phyloP scores from a whole-genome alignment of 805 yeast species.

The Nakazawaea wickerhamii region DNA sequence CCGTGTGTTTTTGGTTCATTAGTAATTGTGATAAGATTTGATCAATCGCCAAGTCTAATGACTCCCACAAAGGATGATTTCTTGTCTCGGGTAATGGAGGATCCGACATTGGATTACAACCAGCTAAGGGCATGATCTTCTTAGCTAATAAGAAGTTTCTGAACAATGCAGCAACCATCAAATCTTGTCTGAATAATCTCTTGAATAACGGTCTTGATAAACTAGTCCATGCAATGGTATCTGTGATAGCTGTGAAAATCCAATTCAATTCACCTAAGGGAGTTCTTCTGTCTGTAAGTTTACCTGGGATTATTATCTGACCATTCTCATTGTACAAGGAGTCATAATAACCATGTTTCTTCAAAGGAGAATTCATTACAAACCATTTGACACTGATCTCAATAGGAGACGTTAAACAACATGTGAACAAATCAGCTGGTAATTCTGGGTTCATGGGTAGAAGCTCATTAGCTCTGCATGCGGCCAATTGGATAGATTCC shows the following conservation, averaged over 20 bases:
- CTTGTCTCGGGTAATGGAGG: conserved; percentile 87
- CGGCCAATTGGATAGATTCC: conserved; percentile 90
- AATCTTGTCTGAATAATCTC: conserved; percentile 85
- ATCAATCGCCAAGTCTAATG: conserved; percentile 97
- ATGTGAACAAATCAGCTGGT: conserved; percentile 94
- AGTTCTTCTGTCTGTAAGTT: conserved; percentile 85
- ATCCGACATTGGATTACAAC: conserved; percentile 91
- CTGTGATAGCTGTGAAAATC: conserved; percentile 97
- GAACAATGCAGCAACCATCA: conserved; percentile 94
- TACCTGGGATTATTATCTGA: conserved; percentile 77
- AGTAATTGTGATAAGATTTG: conserved; percentile 78
- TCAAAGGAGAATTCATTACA: conserved; percentile 73
- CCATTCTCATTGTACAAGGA: conserved; percentile 44
- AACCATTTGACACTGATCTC: conserved; percentile 92
- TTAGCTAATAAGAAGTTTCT: conserved; percentile 89
- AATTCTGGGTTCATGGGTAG: conserved; percentile 90
- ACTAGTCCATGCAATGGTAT: conserved; percentile 96
- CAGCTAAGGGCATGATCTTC: conserved; percentile 86
- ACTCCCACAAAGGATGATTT: conserved; percentile 92
- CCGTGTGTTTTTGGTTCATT: conserved; percentile 25
- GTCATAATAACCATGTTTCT: conserved; percentile 42
- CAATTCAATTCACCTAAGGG: conserved; percentile 95
- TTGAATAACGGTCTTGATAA: conserved; percentile 85
- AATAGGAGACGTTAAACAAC: conserved; percentile 93
- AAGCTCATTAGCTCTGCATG: conserved; percentile 80